Evolutionary conservation across 2,329 filamentous ascomycete species (phyloP), one percentile per base, ranked within the genome.

Genomic region (Penicillium sp.): DNA sequence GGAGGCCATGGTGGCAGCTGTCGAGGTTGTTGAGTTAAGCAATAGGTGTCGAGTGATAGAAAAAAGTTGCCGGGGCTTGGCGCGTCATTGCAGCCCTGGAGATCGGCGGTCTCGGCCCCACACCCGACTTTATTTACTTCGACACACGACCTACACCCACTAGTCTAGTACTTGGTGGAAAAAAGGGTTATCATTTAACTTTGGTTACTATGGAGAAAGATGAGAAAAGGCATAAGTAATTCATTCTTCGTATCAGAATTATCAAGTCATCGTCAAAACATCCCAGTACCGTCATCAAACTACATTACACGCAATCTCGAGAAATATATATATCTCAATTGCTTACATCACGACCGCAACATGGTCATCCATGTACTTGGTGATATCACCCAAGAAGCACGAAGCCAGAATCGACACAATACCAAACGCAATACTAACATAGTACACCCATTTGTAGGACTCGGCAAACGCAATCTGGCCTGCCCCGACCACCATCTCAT

Each of bases 401-500:
- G 84, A 82, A 0, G 86, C 81, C n/a, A 88, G 55, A 53, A 89
- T 85, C 5, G 83, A 82, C 0, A 87, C 71, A 0, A 65, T 79
- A 0, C 88, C 88, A 72, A 89, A 89, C 0, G 83, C 86, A 70
- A 89, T 87, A 71, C 85, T 88, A 28, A 81, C 80, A 72, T 86
- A 85, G 70, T 88, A 90, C 3, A 88, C 86, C 69, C 81, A 88
- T 51, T 83, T 83, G 65, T 89, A 90, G 10, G 82, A 83, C 53
- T 84, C 78, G 0, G 86, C 81, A 72, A 83, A 89, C 0, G 86
- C 85, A 56, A 84, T 70, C 66, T 86, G 83, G 0, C 86, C 85
- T 0, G 85, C 85, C 2, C 70, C 67, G 0, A 89, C 80, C n/a
- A 89, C 79, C 60, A 77, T 80, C 59, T 83, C 73, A 68, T 82